Conservation (phyloP, 2,329 filamentous ascomycete genomes). For the Colletotrichum lini region DNA sequence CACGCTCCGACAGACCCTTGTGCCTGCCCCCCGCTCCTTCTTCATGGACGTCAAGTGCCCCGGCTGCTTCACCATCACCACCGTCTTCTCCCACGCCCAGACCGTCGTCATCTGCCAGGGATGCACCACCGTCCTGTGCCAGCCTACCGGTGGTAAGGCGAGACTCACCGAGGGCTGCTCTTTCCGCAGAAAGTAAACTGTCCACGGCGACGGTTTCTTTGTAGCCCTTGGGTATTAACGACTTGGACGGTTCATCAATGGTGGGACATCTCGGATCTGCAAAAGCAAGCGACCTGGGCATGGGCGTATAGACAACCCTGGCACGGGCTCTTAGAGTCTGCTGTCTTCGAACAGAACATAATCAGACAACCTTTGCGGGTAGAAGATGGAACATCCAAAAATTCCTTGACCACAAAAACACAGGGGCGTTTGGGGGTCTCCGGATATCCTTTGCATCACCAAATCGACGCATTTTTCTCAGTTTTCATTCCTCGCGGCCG, state of each 20-base stretch:
- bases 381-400: slow-evolving; percentile 78
- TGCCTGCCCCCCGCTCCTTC: slow-evolving; percentile 97
- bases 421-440: slow-evolving; percentile 80
- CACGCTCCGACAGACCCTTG: slow-evolving; percentile 77
- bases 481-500: slow-evolving; percentile 32
- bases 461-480: slow-evolving; percentile 52
- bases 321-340: slow-evolving; percentile 53
- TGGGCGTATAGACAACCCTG: slow-evolving; percentile 64
- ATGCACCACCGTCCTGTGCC: slow-evolving; percentile 99
- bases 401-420: slow-evolving; percentile 65
- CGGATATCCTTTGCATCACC: slow-evolving; percentile 84
- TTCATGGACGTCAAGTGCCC: slow-evolving; percentile 99
- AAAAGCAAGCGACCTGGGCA: slow-evolving; percentile 63
- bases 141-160: slow-evolving; percentile 99
- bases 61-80: slow-evolving; percentile 99
- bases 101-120: slow-evolving; percentile 99
- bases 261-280: slow-evolving; percentile 72
- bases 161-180: slow-evolving; percentile 99
- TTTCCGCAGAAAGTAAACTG: slow-evolving; percentile 99
- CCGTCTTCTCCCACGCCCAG: slow-evolving; percentile 99
- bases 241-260: slow-evolving; percentile 65
- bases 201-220: slow-evolving; percentile 61
- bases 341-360: slow-evolving; percentile 57
- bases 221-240: slow-evolving; percentile 63
- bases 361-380: slow-evolving; percentile 71